phyloP scores from a whole-genome alignment of 192 early-diverging fungal species.

The Phycomyces blakesleeanus region DNA sequence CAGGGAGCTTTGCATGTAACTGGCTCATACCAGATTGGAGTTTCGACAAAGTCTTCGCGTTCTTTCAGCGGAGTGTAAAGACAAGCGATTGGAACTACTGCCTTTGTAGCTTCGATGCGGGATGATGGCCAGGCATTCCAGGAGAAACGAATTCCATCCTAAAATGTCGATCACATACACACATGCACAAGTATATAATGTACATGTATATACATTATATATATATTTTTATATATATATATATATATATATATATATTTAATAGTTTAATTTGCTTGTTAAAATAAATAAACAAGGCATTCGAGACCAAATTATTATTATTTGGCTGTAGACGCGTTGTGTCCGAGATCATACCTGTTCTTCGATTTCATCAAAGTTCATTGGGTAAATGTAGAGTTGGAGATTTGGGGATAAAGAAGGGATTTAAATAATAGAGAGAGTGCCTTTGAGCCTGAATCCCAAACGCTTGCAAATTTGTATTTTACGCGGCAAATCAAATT shows the following conservation, averaged over 20 bases:
- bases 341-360: constrained; percentile 51
- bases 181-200: background rate
- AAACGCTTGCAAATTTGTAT: too few species aligned
- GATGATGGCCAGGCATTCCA: constrained; percentile 98
- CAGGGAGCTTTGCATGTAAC: constrained; percentile 95
- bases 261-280: too few species aligned
- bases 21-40: constrained; percentile 92
- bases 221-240: too few species aligned
- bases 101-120: constrained; percentile 88
- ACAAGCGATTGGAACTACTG: constrained; percentile 89
- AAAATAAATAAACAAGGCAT: too few species aligned
- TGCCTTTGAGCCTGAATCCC: too few species aligned
- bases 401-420: too few species aligned
- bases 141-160: constrained; percentile 90
- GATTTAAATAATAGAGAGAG: too few species aligned
- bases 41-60: constrained; percentile 65
- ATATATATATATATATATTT: too few species aligned
- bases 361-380: constrained; percentile 87
- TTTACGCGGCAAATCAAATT: too few species aligned
- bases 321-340: too few species aligned
- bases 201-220: too few species aligned
- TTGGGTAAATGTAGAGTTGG: constrained; percentile 17
- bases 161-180: background rate
- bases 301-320: too few species aligned
- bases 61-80: constrained; percentile 96